These are phyloP conservation scores for Fereydounia khargensis DNA, from an alignment of 1,284 basidiomycete genomes.

Conservation along the genomic window DNA sequence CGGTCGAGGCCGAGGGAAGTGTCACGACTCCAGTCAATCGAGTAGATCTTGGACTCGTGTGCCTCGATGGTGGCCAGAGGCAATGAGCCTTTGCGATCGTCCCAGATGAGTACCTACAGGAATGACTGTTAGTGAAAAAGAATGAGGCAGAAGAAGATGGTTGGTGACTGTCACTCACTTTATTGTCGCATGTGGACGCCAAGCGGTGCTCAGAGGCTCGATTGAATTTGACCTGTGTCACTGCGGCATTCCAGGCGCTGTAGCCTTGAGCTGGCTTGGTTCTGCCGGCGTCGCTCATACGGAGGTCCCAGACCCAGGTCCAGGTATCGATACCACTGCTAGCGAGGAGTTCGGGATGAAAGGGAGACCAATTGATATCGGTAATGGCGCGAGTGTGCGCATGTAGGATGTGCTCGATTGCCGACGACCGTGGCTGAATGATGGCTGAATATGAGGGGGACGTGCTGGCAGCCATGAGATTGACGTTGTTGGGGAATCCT, in stretches of 20 bases:
- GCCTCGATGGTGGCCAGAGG: constrained; percentile 46
- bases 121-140: too few relatives aligned
- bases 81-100: constrained; percentile 49
- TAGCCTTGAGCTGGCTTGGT: constrained; percentile 49
- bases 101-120: constrained; percentile 57
- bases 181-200: constrained; percentile 47
- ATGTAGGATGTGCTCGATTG: constrained; percentile 48
- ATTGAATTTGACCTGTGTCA: constrained; percentile 55
- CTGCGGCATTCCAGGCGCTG: constrained; percentile 53
- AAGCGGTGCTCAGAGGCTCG: constrained; percentile 33
- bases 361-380: constrained; percentile 56
- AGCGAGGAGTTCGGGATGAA: constrained; percentile 53
- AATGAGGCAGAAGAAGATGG: too few relatives aligned
- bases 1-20: constrained; percentile 40
- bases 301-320: constrained; percentile 55
- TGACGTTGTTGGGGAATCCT: constrained; percentile 8
- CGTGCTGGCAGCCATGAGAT: not conserved
- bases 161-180: too few relatives aligned
- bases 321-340: constrained; percentile 55
- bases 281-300: constrained; percentile 28
- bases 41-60: constrained; percentile 53
- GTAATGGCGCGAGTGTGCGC: constrained; percentile 54
- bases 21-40: constrained; percentile 54
- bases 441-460: too few relatives aligned
- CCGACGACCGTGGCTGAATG: constrained; percentile 21